Evolutionary conservation across 768 basidiomycete species (phyloP).

Genomic region (Mycena filopes): DNA sequence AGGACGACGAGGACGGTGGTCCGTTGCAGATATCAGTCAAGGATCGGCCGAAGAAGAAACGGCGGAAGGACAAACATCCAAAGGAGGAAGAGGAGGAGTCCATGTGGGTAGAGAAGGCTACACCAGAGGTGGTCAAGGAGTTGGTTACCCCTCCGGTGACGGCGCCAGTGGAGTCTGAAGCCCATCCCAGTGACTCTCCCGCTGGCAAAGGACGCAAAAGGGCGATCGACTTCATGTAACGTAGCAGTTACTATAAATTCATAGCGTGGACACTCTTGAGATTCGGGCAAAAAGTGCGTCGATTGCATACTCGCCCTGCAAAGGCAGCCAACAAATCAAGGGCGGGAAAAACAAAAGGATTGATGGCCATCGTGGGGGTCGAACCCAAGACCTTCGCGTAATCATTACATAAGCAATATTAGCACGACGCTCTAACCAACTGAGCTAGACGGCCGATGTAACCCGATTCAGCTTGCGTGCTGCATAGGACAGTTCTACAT

Average conservation of each 20-base stretch:
- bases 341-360: too few species aligned
- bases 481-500: too few species aligned
- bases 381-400: too few species aligned
- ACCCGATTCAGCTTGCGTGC: too few species aligned
- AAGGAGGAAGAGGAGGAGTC: conserved; percentile 61
- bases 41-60: conserved; percentile 47
- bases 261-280: too few species aligned
- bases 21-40: conserved; percentile 38
- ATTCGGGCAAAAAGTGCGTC: too few species aligned
- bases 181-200: conserved; percentile 3
- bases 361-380: too few species aligned
- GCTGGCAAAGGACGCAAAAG: conserved; percentile 66
- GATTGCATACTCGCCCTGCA: too few species aligned
- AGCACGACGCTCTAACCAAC: conserved; percentile 94
- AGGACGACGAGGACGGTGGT: conserved; percentile 51
- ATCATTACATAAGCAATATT: conserved; percentile 50
- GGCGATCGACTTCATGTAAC: conserved; percentile 82
- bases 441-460: conserved; percentile 93
- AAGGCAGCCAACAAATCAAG: too few species aligned
- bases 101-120: conserved; percentile 78
- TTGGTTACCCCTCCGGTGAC: conserved; percentile 10
- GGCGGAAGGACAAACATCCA: conserved; percentile 48
- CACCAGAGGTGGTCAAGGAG: conserved; percentile 59
- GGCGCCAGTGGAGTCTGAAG: conserved; percentile 16
- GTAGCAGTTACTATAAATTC: not conserved